Conservation (phyloP, 352 stramenopile genomes). For the Blastocystis sp. region DNA sequence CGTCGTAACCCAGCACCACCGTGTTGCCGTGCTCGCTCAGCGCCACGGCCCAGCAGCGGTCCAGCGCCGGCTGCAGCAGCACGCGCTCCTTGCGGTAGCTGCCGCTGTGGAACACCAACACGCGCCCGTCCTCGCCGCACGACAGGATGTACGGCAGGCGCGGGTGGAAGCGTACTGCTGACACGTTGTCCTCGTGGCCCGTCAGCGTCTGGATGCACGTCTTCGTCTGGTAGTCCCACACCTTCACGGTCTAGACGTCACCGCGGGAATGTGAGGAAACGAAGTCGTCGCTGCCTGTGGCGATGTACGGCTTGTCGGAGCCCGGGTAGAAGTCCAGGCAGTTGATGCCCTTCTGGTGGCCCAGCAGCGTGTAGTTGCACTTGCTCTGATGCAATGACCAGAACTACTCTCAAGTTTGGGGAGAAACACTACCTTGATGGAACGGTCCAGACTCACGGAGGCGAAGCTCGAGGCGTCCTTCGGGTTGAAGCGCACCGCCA, state of each 20-base stretch:
- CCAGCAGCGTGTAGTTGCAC: constrained; percentile 86
- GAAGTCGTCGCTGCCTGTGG: constrained; percentile 87
- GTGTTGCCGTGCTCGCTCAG: constrained; percentile 34
- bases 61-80: constrained; percentile 32
- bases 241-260: constrained; percentile 84
- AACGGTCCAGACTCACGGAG: constrained; percentile 90
- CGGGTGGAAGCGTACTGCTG: constrained; percentile 93
- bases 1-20: constrained; percentile 76
- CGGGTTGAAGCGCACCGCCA: constrained; percentile 96
- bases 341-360: constrained; percentile 94
- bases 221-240: constrained; percentile 99
- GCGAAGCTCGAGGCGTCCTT: constrained; percentile 98
- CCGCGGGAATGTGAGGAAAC: constrained; percentile 1
- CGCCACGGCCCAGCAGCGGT: constrained; percentile 15
- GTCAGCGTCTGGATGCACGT: constrained; percentile 95
- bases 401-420: not conserved
- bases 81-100: constrained; percentile 58
- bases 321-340: constrained; percentile 97
- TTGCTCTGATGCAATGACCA: constrained; percentile 85
- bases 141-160: constrained; percentile 94
- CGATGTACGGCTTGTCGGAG: constrained; percentile 95
- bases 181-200: constrained; percentile 97
- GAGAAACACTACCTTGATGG: constrained; percentile 82
- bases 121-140: constrained; percentile 86
- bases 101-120: constrained; percentile 45